Evolutionary conservation across 1,284 basidiomycete genomes (phyloP).

Genomic region (Austroboletus novae-zelandiae): DNA sequence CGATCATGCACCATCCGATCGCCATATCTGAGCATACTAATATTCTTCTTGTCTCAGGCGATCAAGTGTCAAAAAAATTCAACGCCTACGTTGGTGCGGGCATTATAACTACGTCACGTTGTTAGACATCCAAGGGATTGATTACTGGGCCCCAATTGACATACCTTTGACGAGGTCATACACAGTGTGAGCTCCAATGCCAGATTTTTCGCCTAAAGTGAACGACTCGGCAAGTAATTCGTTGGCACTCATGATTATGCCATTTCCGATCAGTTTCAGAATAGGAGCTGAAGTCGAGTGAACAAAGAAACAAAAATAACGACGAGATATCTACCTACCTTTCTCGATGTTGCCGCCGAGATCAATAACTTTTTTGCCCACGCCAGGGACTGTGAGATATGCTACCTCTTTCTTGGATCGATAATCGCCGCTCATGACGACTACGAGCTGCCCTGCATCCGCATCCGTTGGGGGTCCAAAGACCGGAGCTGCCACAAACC

Average conservation of each 20-base stretch:
- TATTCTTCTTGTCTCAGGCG: not conserved
- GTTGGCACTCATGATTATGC: constrained; percentile 65
- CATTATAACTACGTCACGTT: constrained; percentile 45
- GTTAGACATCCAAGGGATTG: constrained; percentile 4
- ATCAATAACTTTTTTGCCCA: constrained; percentile 75
- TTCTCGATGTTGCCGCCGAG: constrained; percentile 77
- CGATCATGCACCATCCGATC: constrained; percentile 68
- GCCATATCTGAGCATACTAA: constrained; percentile 57
- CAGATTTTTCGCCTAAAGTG: constrained; percentile 83
- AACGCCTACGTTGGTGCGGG: constrained; percentile 53
- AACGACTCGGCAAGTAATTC: constrained; percentile 81
- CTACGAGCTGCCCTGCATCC: constrained; percentile 65
- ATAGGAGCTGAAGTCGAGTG: constrained; percentile 51
- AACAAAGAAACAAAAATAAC: not conserved
- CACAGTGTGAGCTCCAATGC: constrained; percentile 65
- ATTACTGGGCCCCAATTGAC: constrained; percentile 21
- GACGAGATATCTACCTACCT: constrained; percentile 38
- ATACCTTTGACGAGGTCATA: constrained; percentile 59
- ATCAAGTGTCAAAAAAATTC: not conserved
- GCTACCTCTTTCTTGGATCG: constrained; percentile 80
- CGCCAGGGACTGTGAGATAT: constrained; percentile 72
- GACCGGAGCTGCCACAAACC: constrained; percentile 77
- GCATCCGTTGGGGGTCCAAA: constrained; percentile 76
- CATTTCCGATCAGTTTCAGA: constrained; percentile 80
- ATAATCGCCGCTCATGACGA: constrained; percentile 83